phyloP scores from a whole-genome alignment of 2,329 filamentous ascomycete species.

The Epichloe uncinata region DNA sequence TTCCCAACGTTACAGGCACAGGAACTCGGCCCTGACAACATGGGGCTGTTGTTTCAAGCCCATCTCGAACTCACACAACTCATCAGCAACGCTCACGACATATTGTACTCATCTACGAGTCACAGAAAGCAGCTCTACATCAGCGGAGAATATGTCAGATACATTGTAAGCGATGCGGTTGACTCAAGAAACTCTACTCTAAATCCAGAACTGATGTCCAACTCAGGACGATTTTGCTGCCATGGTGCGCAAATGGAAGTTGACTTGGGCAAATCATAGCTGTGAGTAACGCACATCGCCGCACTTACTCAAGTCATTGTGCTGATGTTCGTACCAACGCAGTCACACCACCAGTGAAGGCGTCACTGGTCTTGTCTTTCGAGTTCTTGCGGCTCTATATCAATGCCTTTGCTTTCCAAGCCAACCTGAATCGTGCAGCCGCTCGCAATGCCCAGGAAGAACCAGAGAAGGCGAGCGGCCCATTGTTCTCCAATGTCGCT shows the following conservation, averaged over 20 bases:
- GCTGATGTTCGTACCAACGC: not conserved
- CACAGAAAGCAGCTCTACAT: conserved; percentile 57
- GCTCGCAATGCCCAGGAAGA: conserved; percentile 18
- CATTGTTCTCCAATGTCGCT: conserved; percentile 39
- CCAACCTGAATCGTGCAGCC: conserved; percentile 42
- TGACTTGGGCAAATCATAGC: conserved; percentile 51
- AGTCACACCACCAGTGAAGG: conserved; percentile 52
- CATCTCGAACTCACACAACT: conserved; percentile 58
- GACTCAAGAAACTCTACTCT: not conserved
- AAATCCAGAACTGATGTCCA: not conserved
- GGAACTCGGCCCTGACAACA: conserved; percentile 48
- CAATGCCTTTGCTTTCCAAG: conserved; percentile 64
- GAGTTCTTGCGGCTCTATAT: conserved; percentile 62
- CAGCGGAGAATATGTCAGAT: conserved; percentile 60
- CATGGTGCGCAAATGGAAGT: conserved; percentile 57
- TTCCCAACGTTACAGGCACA: conserved; percentile 52
- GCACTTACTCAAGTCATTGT: not conserved
- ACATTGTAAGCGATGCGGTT: conserved; percentile 31
- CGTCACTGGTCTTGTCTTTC: conserved; percentile 54
- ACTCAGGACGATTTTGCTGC: conserved; percentile 50
- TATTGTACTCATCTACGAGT: conserved; percentile 57
- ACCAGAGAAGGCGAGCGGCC: conserved; percentile 23
- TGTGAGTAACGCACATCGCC: conserved; percentile 28
- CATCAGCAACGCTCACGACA: conserved; percentile 61
- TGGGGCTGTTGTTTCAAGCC: conserved; percentile 56